These are phyloP conservation scores for Camillea tinctor DNA, from an alignment of 2,329 filamentous ascomycete genomes.

Conservation along the genomic window DNA sequence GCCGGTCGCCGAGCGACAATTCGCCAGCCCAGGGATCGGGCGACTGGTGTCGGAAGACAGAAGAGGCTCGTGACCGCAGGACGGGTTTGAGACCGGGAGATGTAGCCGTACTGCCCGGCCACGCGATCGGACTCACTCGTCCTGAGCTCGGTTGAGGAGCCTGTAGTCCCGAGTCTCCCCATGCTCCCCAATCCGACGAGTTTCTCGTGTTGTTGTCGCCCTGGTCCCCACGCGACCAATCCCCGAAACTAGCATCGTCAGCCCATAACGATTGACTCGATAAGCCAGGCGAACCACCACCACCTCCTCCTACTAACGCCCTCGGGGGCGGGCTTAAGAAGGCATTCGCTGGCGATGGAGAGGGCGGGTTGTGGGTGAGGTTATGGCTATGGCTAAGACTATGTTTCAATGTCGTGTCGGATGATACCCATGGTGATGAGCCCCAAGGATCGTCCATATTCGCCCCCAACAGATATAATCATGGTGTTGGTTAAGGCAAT, in stretches of 20 bases:
- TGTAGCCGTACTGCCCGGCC: conserved; percentile 38
- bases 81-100: conserved; percentile 35
- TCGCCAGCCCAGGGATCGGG: conserved; percentile 44
- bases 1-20: conserved; percentile 26
- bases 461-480: conserved; percentile 29
- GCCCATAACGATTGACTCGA: conserved; percentile 41
- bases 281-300: conserved; percentile 30
- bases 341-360: conserved; percentile 31
- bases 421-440: conserved; percentile 53
- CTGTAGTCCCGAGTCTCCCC: conserved; percentile 30
- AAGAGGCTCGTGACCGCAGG: conserved; percentile 31
- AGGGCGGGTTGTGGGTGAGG: conserved; percentile 21
- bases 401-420: conserved; percentile 36
- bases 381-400: conserved; percentile 1
- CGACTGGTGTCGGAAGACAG: conserved; percentile 36
- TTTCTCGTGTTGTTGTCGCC: conserved; percentile 18
- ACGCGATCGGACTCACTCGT: conserved; percentile 40
- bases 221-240: conserved; percentile 37
- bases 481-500: conserved; percentile 25
- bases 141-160: conserved; percentile 29
- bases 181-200: conserved; percentile 32
- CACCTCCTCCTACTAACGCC: conserved; percentile 39
- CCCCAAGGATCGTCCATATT: conserved; percentile 64
- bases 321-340: conserved; percentile 42
- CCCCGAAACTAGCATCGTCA: conserved; percentile 38